Evolutionary conservation across 2,329 filamentous ascomycete genomes (phyloP), one percentile per base, ranked within the genome.

Genomic region (Aspergillus melleus): DNA sequence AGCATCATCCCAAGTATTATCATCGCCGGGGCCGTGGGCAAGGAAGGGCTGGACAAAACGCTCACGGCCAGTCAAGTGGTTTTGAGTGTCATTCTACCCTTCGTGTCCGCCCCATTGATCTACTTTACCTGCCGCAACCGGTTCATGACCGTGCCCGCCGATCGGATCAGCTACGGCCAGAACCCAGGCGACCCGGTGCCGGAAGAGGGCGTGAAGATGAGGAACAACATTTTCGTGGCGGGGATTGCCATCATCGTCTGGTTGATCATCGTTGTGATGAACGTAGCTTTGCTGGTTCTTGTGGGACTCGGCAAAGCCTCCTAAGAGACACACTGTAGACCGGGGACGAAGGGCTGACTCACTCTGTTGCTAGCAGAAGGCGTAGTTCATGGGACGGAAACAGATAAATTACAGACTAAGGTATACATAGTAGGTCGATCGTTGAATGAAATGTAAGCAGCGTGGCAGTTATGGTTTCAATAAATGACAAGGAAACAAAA

Each of bases 1-100:
- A 91, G 89, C 69, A 92, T 96, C 72, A 88, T 88, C 1, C 92
- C 92, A 0, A 88, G 86, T 60, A 92, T 96, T 73, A 87, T 95
- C 70, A 92, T 96, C 61, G 92, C 92, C 0, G 92, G 84, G 0
- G 89, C 90, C 0, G 86, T 95, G 0, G 92, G 92, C 0, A 84
- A 85, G 22, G 74, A 85, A 0, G 91, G 91, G 0, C 80, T 96
- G 4, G 86, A 87, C 49, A 83, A 83, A 5, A 90, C 91, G 0
- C 78, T 96, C 30, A 91, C 89, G 29, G 92, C 84, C 0, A 88
- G 84, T 3, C 92, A 96, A 74, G 91, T 96, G 6, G 89, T 86
- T 0, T 80, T 96, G 14, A 91, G 88, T 67, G 84, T 93, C 11
- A 90, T 92, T 12, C 74, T 96, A 54, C 92, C 92, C 0, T 93